Conservation (phyloP, 176 grass and related monocot genomes). For the Phoenix roebelenii region DNA sequence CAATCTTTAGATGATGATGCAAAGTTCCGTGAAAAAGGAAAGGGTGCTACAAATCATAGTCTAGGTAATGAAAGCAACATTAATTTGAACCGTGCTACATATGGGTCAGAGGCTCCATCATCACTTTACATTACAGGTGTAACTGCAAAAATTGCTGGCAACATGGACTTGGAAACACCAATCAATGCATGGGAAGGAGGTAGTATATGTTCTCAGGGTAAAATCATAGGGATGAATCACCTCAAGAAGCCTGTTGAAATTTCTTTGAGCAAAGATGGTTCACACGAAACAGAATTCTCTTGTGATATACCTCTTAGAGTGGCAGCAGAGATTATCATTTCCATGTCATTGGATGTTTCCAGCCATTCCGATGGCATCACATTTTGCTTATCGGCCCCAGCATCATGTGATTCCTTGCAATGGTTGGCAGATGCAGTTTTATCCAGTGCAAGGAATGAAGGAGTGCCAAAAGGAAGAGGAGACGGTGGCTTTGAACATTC, state of each 20-base stretch:
- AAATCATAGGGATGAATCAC: no score
- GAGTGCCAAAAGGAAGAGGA: conserved; percentile 9
- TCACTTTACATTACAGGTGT: conserved; percentile 17
- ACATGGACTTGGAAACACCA: conserved; percentile 51
- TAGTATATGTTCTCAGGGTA: no score
- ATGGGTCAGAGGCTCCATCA: conserved; percentile 10
- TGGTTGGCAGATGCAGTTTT: conserved; percentile 58
- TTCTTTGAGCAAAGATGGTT: not conserved
- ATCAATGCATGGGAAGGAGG: conserved; percentile 23
- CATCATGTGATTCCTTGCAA: conserved; percentile 25
- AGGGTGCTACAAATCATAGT: conserved; percentile 8
- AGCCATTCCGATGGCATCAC: conserved; percentile 9
- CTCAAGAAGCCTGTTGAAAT: not conserved
- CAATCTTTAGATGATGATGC: no score
- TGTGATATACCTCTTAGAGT: conserved; percentile 9
- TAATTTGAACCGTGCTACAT: conserved; percentile 52
- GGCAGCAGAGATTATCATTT: conserved; percentile 66
- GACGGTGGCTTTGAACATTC: conserved; percentile 11
- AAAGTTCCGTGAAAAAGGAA: not conserved
- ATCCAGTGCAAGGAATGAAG: conserved; percentile 15
- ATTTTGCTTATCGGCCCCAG: not conserved
- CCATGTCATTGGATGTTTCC: conserved; percentile 39
- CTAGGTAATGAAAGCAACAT: conserved; percentile 18
- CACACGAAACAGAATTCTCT: conserved; percentile 8
- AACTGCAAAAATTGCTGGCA: conserved; percentile 27